Conservation (phyloP, 1,139 yeast species). For the Debaryomyces sp. region DNA sequence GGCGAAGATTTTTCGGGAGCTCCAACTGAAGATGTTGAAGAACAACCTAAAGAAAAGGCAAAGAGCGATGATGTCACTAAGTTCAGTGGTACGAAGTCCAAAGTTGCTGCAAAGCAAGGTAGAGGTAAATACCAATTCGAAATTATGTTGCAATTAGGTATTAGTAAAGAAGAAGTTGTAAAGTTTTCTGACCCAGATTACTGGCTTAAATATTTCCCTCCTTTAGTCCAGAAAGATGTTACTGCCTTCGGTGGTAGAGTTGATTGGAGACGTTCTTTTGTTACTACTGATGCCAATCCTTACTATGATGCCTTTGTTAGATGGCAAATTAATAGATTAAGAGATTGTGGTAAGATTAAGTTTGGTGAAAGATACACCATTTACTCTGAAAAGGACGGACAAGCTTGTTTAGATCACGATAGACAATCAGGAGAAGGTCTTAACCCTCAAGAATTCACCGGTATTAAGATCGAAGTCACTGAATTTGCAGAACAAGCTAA, state of each 20-base stretch:
- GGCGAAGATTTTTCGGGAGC: slow-evolving; percentile 81
- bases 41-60: slow-evolving; percentile 35
- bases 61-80: slow-evolving; percentile 78
- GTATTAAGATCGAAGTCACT: slow-evolving; percentile 77
- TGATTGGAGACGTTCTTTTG: slow-evolving; percentile 97
- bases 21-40: slow-evolving; percentile 59
- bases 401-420: slow-evolving; percentile 99
- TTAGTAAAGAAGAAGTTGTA: slow-evolving; percentile 76
- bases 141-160: slow-evolving; percentile 93
- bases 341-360: slow-evolving; percentile 86
- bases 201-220: slow-evolving; percentile 94
- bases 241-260: slow-evolving; percentile 86
- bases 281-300: slow-evolving; percentile 94
- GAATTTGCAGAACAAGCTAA: slow-evolving; percentile 64
- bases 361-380: slow-evolving; percentile 98
- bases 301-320: slow-evolving; percentile 93
- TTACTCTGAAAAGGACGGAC: slow-evolving; percentile 97
- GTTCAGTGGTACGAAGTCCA: slow-evolving; percentile 88
- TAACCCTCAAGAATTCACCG: slow-evolving; percentile 94
- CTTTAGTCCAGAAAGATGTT: slow-evolving; percentile 81
- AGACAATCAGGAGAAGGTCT: slow-evolving; percentile 98
- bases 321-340: slow-evolving; percentile 95
- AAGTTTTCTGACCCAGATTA: slow-evolving; percentile 87
- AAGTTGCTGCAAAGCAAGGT: slow-evolving; percentile 92
- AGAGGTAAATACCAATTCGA: slow-evolving; percentile 94